Evolutionary conservation across 78 protist species (phyloP).

Genomic region (Neovahlkampfia damariscottae): DNA sequence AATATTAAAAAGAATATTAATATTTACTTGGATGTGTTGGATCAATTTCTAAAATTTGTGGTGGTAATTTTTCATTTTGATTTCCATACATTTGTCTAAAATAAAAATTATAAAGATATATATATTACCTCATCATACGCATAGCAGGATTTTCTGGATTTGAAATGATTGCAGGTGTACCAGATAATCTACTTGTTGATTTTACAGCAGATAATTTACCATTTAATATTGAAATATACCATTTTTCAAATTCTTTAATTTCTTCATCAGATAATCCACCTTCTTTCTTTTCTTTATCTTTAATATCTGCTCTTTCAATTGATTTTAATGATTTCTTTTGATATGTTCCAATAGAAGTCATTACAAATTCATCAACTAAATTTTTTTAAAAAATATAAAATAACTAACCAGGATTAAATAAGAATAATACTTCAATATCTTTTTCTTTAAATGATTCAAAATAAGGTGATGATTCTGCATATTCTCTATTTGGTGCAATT

Average conservation of each 20-base stretch:
- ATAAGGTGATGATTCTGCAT: constrained; percentile 66
- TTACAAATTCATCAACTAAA: too few relatives aligned
- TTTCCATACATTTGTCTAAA: constrained; percentile 43
- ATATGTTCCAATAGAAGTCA: constrained; percentile 37
- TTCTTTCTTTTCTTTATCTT: constrained; percentile 20
- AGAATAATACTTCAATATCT: constrained; percentile 64
- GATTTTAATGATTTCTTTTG: constrained; percentile 40
- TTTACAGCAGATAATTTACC: neutral
- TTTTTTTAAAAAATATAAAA: too few relatives aligned
- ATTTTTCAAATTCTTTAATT: neutral
- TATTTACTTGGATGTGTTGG: constrained; percentile 56
- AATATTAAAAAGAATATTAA: too few relatives aligned
- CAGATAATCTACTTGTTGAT: constrained; percentile 1
- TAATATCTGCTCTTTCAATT: constrained; percentile 38
- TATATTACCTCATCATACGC: too few relatives aligned
- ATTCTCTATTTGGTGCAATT: constrained; percentile 37
- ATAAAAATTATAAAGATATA: too few relatives aligned
- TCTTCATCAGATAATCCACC: neutral
- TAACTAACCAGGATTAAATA: constrained; percentile 33
- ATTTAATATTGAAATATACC: neutral
- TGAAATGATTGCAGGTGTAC: constrained; percentile 22
- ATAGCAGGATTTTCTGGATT: constrained; percentile 27
- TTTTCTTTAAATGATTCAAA: constrained; percentile 60
- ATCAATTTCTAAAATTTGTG: constrained; percentile 63
- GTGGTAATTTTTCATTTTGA: neutral